Evolutionary conservation across 1,284 basidiomycete genomes (phyloP).

Genomic region (Vanrija sp.): DNA sequence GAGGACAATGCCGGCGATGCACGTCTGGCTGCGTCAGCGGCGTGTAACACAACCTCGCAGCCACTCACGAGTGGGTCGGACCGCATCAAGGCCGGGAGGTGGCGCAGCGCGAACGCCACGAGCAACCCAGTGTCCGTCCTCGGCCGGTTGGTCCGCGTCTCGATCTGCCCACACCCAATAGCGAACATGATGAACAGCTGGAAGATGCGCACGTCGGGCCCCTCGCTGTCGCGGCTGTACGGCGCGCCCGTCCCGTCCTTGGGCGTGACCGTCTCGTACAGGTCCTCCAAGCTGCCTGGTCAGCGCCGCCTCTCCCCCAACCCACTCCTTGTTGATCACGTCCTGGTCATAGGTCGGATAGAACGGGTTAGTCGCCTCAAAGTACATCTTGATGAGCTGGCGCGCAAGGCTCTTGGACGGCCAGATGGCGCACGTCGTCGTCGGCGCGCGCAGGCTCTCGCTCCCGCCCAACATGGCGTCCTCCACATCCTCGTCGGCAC

Average conservation of each 20-base stretch:
- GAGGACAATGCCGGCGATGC: conserved; percentile 2
- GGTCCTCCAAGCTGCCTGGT: not conserved
- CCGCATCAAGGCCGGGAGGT: not conserved
- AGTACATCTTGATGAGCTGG: not conserved
- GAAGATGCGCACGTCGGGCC: not conserved
- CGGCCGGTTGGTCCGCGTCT: not conserved
- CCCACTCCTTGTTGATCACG: not conserved
- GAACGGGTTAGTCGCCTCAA: not conserved
- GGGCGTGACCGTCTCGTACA: not conserved
- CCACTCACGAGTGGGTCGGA: not conserved
- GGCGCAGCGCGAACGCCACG: not conserved
- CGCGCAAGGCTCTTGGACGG: not conserved
- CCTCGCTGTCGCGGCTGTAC: not conserved
- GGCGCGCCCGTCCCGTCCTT: not conserved
- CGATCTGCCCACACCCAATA: not conserved
- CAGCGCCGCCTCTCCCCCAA: not conserved
- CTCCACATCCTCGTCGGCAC: no score
- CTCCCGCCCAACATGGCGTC: no score
- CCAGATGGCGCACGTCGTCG: not conserved
- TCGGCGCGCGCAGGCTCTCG: no score
- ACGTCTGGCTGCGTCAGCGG: not conserved
- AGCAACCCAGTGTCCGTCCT: not conserved
- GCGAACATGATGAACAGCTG: conserved; percentile 1
- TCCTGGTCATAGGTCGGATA: not conserved
- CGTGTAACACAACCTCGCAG: not conserved